These are phyloP conservation scores for Neurospora tetraspora DNA, from an alignment of 495 filamentous ascomycete genomes.

Conservation along the genomic window DNA sequence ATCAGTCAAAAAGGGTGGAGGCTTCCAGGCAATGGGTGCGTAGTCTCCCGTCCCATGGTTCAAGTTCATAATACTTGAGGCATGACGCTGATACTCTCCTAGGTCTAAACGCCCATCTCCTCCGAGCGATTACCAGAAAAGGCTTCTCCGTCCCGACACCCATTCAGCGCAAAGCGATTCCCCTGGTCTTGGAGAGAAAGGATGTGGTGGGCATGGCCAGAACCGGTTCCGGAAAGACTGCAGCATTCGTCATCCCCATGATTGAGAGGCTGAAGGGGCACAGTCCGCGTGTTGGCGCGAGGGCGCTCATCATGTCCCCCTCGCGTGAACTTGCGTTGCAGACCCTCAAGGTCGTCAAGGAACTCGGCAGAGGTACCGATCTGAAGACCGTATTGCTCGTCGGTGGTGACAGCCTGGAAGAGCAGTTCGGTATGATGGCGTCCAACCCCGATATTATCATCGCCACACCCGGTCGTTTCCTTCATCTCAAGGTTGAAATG, in stretches of 20 bases:
- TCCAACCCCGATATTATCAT: conserved; percentile 93
- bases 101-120: conserved; percentile 65
- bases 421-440: conserved; percentile 89
- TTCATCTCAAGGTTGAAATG: conserved; percentile 97
- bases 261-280: conserved; percentile 89
- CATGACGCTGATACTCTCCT: conserved; percentile 8
- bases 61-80: neutral
- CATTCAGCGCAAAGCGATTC: conserved; percentile 94
- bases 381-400: conserved; percentile 80
- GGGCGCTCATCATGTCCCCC: conserved; percentile 80
- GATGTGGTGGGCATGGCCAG: conserved; percentile 97
- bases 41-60: neutral
- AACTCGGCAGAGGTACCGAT: conserved; percentile 83
- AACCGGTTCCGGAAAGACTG: conserved; percentile 94
- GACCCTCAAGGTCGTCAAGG: conserved; percentile 92
- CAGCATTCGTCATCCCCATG: conserved; percentile 97
- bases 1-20: conserved; percentile 84
- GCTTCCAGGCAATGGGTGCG: conserved; percentile 89
- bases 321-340: conserved; percentile 89
- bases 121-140: conserved; percentile 85
- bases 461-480: conserved; percentile 88
- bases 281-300: conserved; percentile 70
- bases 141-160: conserved; percentile 93
- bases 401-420: conserved; percentile 90
- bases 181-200: conserved; percentile 73